phyloP scores from a whole-genome alignment of 2,329 filamentous ascomycete species.

The Penicillium paneum region DNA sequence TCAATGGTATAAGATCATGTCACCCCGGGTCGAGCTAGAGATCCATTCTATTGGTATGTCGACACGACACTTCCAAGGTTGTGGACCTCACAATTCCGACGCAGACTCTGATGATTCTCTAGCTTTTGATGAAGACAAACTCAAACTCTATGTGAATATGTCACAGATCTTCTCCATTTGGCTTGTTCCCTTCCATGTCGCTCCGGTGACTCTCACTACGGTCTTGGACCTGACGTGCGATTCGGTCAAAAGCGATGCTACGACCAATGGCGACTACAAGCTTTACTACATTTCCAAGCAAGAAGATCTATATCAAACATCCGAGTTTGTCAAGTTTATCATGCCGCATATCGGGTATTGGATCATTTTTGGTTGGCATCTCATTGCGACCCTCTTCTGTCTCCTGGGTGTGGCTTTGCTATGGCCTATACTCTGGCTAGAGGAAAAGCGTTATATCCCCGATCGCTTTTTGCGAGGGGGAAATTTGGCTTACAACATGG shows the following conservation, averaged over 20 bases:
- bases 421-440: constrained; percentile 51
- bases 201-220: constrained; percentile 65
- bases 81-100: neutral
- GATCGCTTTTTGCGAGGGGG: constrained; percentile 21
- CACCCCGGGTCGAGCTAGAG: constrained; percentile 65
- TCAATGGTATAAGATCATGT: constrained; percentile 80
- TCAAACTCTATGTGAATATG: constrained; percentile 70
- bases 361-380: constrained; percentile 61
- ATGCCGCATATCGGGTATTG: constrained; percentile 57
- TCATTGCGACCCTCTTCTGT: constrained; percentile 63
- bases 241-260: constrained; percentile 22
- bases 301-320: constrained; percentile 77
- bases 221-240: constrained; percentile 61
- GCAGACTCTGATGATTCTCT: constrained; percentile 2
- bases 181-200: constrained; percentile 70
- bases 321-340: constrained; percentile 72
- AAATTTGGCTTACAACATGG: constrained; percentile 26
- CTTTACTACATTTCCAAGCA: constrained; percentile 72
- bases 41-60: constrained; percentile 59
- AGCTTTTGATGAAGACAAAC: constrained; percentile 66
- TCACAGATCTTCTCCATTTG: constrained; percentile 74
- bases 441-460: constrained; percentile 41
- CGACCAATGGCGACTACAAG: constrained; percentile 24
- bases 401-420: constrained; percentile 55
- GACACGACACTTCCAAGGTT: neutral